Conservation (phyloP, 257 asterid genomes). For the Solanum chaucha region DNA sequence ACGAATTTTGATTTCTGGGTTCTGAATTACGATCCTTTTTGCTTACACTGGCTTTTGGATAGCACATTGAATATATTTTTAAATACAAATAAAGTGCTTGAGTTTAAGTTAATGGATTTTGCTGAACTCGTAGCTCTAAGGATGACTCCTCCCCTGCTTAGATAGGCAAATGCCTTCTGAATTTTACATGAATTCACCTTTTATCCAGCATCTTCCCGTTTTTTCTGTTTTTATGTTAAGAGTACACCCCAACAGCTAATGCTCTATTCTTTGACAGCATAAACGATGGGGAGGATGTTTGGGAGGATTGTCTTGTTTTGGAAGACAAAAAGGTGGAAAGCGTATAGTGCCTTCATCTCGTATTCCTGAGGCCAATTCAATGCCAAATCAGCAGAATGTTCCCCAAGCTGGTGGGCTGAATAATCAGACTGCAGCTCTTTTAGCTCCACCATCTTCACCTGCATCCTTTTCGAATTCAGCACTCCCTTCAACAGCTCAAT, state of each 20-base stretch:
- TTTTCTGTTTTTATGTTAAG: neutral
- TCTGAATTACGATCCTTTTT: neutral
- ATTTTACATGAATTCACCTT: neutral
- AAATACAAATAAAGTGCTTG: neutral
- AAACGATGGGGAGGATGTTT: slow-evolving; percentile 86
- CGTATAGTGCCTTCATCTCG: slow-evolving; percentile 76
- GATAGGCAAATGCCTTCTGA: neutral
- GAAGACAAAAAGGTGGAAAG: slow-evolving; percentile 72
- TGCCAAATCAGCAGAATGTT: slow-evolving; percentile 48
- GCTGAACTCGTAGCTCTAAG: neutral
- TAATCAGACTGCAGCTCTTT: slow-evolving; percentile 47
- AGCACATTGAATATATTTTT: neutral
- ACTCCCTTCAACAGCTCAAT: slow-evolving; percentile 70
- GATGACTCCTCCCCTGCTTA: neutral
- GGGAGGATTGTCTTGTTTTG: slow-evolving; percentile 68
- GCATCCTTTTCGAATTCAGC: slow-evolving; percentile 73
- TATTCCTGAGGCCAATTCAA: slow-evolving; percentile 44
- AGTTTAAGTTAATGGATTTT: neutral
- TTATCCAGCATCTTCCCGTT: neutral
- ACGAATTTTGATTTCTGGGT: neutral
- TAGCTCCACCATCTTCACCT: slow-evolving; percentile 86
- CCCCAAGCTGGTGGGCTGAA: slow-evolving; percentile 58
- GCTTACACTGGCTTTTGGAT: neutral
- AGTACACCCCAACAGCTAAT: slow-evolving; percentile 3
- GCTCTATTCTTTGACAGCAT: slow-evolving; percentile 32